Evolutionary conservation across 2,329 filamentous ascomycete species (phyloP).

Genomic region (Cercospora sojina): DNA sequence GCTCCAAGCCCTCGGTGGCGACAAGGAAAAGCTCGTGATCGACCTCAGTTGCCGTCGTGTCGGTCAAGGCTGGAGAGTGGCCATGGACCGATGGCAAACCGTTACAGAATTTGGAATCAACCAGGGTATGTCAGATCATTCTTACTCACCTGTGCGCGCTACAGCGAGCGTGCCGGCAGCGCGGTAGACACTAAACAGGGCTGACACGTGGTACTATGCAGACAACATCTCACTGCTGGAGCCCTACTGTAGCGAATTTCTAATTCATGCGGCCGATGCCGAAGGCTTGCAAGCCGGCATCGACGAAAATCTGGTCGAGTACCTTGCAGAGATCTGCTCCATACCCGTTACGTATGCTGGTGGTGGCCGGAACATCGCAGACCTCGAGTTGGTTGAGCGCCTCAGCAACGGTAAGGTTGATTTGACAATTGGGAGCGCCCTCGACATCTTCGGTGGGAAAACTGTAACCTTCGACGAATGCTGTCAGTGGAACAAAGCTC

Average conservation of each 20-base stretch:
- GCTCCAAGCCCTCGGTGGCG: conserved; percentile 67
- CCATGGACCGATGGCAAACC: conserved; percentile 99
- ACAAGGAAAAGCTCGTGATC: conserved; percentile 82
- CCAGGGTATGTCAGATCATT: conserved; percentile 57
- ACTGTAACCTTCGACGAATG: conserved; percentile 88
- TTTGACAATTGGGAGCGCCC: conserved; percentile 90
- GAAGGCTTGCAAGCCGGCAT: conserved; percentile 91
- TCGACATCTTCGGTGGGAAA: conserved; percentile 91
- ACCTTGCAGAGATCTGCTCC: conserved; percentile 78
- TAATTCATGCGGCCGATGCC: conserved; percentile 95
- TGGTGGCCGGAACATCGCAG: conserved; percentile 77
- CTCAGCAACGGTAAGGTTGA: conserved; percentile 82
- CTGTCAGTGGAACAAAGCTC: conserved; percentile 71
- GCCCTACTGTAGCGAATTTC: conserved; percentile 91
- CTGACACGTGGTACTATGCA: conserved; percentile 41
- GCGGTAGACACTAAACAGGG: conserved; percentile 15
- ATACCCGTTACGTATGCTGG: conserved; percentile 97
- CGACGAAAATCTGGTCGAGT: conserved; percentile 77
- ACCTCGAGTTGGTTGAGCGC: conserved; percentile 76
- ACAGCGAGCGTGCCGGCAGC: conserved; percentile 4
- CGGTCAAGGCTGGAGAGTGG: conserved; percentile 84
- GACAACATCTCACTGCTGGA: conserved; percentile 79
- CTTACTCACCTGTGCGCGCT: conserved; percentile 2
- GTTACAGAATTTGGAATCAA: conserved; percentile 95
- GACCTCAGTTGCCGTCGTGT: conserved; percentile 86